phyloP scores from a whole-genome alignment of 176 grass and related monocot genomes.

The Rhynchospora pubera region DNA sequence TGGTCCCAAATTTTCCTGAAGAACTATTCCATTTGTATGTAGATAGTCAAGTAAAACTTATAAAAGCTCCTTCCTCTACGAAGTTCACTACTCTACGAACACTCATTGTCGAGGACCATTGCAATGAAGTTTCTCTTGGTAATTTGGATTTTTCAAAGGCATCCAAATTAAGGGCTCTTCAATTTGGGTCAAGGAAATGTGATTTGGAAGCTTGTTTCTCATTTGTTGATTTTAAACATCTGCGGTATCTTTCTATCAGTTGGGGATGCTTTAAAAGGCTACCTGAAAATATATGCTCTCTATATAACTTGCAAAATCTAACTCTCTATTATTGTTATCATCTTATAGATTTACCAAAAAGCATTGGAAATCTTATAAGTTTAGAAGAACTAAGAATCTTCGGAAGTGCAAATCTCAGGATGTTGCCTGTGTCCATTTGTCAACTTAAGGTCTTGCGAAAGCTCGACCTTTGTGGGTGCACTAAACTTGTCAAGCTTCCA shows the following conservation, averaged over 20 bases:
- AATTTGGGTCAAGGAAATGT: too few relatives aligned
- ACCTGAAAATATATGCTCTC: neutral
- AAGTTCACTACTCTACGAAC: neutral
- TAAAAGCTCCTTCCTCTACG: neutral
- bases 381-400: too few relatives aligned
- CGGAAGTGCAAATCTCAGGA: neutral
- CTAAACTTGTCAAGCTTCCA: neutral
- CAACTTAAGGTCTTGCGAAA: neutral
- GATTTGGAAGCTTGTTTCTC: too few relatives aligned
- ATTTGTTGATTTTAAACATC: neutral
- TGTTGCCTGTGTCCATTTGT: neutral
- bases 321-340: too few relatives aligned
- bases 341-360: too few relatives aligned
- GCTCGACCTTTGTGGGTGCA: neutral
- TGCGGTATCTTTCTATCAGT: neutral
- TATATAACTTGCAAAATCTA: too few relatives aligned
- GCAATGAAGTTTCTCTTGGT: neutral
- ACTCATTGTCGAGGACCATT: neutral
- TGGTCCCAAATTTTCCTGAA: neutral
- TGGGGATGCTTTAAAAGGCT: neutral
- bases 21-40: slow-evolving; percentile 11
- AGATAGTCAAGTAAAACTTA: neutral
- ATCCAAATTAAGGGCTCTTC: neutral
- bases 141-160: neutral
- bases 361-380: too few relatives aligned